Evolutionary conservation across 1,139 yeast species (phyloP).

Genomic region (Pichia sp.): DNA sequence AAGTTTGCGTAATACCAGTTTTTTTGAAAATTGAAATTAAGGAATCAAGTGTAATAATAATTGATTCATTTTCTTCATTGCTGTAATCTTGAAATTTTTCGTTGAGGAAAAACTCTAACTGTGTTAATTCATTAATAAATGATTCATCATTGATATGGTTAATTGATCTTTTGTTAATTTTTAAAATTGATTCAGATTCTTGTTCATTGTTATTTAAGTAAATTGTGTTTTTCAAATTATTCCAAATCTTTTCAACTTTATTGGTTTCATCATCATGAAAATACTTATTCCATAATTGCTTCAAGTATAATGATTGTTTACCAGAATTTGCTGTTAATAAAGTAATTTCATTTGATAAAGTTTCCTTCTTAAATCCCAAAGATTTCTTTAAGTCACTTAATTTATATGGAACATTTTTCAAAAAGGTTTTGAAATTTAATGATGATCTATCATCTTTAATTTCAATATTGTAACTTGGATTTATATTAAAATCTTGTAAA

Average conservation of each 20-base stretch:
- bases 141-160: slow-evolving; percentile 37
- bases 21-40: slow-evolving; percentile 38
- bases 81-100: slow-evolving; percentile 21
- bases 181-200: slow-evolving; percentile 5
- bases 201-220: not conserved
- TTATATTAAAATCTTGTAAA: slow-evolving; percentile 21
- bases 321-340: slow-evolving; percentile 26
- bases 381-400: slow-evolving; percentile 13
- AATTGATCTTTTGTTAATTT: slow-evolving; percentile 21
- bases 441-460: slow-evolving; percentile 20
- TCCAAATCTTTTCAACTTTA: slow-evolving; percentile 36
- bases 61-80: slow-evolving; percentile 17
- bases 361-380: slow-evolving; percentile 11
- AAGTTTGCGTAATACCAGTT: slow-evolving; percentile 40
- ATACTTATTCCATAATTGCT: slow-evolving; percentile 29
- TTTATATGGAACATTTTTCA: slow-evolving; percentile 21
- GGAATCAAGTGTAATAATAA: slow-evolving; percentile 37
- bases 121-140: slow-evolving; percentile 44
- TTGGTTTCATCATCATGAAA: slow-evolving; percentile 30
- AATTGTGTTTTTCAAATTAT: slow-evolving; percentile 25
- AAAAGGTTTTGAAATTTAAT: slow-evolving; percentile 17
- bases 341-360: slow-evolving; percentile 36
- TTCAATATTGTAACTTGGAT: slow-evolving; percentile 20
- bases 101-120: slow-evolving; percentile 35
- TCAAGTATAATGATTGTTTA: slow-evolving; percentile 12